phyloP scores from a whole-genome alignment of 192 early-diverging fungal species.

The Gryganskiella cystojenkinii region DNA sequence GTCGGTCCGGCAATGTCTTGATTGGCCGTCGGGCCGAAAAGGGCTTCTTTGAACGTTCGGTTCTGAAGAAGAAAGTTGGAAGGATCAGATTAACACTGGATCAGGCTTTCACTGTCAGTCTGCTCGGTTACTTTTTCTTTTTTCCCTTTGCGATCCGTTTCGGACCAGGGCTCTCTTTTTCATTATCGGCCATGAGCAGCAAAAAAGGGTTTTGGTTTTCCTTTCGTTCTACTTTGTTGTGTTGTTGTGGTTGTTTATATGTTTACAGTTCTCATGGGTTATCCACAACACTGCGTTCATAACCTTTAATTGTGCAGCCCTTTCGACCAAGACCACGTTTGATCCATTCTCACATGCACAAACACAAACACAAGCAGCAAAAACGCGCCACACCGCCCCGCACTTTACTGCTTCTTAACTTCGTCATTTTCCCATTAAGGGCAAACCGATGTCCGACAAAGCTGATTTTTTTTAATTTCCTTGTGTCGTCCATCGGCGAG shows the following conservation, averaged over 20 bases:
- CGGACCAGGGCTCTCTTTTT: not conserved
- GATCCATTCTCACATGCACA: conserved; percentile 27
- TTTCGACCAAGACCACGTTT: not conserved
- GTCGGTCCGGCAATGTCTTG: conserved; percentile 10
- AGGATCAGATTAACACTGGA: not conserved
- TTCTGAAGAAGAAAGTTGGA: not conserved
- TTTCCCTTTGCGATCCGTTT: not conserved
- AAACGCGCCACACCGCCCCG: not conserved
- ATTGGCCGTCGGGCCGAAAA: not conserved
- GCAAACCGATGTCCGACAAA: conserved; percentile 26
- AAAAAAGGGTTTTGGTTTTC: conserved; percentile 10
- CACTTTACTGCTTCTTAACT: not conserved
- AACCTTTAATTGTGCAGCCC: conserved; percentile 5
- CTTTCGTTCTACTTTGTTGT: conserved; percentile 8
- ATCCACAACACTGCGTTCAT: not conserved
- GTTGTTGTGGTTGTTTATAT: conserved; percentile 7
- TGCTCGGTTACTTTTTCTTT: not conserved
- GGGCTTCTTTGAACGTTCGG: no score
- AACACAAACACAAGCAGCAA: not conserved
- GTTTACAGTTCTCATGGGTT: no score
- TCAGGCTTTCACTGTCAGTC: no score
- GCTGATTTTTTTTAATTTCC: not conserved
- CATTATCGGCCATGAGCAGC: not conserved
- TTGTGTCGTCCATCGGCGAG: conserved; percentile 25
- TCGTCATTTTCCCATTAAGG: conserved; percentile 26